phyloP scores from a whole-genome alignment of 306 rosid genomes.

The Crotalaria pallida region DNA sequence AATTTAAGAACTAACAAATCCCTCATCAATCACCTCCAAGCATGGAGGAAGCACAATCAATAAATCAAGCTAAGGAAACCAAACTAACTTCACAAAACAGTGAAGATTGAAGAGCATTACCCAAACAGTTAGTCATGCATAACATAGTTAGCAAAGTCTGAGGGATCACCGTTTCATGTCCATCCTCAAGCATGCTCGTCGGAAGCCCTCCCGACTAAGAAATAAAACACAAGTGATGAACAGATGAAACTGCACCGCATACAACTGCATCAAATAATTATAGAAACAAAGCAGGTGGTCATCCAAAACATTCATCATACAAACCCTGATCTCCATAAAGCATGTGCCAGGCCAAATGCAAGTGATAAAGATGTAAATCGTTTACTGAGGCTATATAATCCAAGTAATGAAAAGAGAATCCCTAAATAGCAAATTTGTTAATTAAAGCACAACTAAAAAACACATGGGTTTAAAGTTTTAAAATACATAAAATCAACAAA shows the following conservation, averaged over 20 bases:
- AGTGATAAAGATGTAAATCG: neutral
- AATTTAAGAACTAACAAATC: neutral
- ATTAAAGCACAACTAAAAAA: neutral
- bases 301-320: neutral
- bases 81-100: neutral
- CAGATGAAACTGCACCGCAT: slow-evolving; percentile 92
- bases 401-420: neutral
- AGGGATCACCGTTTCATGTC: slow-evolving; percentile 60
- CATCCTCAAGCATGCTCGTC: slow-evolving; percentile 83
- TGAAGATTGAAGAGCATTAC: neutral
- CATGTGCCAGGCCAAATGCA: neutral
- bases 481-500: neutral
- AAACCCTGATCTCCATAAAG: neutral
- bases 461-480: neutral
- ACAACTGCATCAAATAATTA: slow-evolving; percentile 44
- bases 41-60: neutral
- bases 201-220: slow-evolving; percentile 96
- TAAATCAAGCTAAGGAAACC: neutral
- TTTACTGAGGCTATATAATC: neutral
- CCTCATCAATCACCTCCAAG: neutral
- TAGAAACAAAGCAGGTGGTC: neutral
- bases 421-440: neutral
- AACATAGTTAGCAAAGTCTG: slow-evolving; percentile 4
- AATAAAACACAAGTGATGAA: slow-evolving; percentile 83
- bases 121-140: neutral